A percentile compares a stretch with the other conserved stretches of the same genome.
Conservation (phyloP, 345 rosid genomes). For the Aquilaria malaccensis region DNA sequence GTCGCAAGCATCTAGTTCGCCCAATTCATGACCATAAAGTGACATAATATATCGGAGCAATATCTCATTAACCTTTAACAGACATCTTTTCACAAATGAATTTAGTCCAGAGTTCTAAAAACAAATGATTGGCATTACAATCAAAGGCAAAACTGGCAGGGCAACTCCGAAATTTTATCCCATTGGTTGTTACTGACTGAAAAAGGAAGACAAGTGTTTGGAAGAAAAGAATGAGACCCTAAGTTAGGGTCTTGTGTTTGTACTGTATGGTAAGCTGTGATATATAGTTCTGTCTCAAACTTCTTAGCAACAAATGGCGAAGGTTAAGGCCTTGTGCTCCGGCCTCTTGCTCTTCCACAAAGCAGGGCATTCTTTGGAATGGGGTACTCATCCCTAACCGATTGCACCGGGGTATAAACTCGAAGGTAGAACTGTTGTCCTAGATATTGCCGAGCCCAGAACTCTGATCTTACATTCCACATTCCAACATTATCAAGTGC, state of each 20-base stretch:
- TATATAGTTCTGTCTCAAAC: too few relatives aligned
- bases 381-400: conserved; percentile 65
- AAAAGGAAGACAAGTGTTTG: background rate
- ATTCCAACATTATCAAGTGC: conserved; percentile 87
- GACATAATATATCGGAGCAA: too few relatives aligned
- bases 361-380: conserved; percentile 71
- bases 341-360: conserved; percentile 60
- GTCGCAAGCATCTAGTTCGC: too few relatives aligned
- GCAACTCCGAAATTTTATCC: too few relatives aligned
- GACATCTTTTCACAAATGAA: too few relatives aligned
- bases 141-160: too few relatives aligned
- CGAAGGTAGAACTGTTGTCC: conserved; percentile 85
- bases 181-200: background rate
- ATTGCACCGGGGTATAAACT: conserved; percentile 45
- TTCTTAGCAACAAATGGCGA: background rate
- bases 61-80: too few relatives aligned
- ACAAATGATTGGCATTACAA: background rate
- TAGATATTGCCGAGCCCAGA: conserved; percentile 87
- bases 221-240: conserved; percentile 23
- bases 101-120: background rate
- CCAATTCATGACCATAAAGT: too few relatives aligned
- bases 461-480: conserved; percentile 90
- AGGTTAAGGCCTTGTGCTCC: conserved; percentile 16
- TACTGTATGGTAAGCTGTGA: background rate
- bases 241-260: conserved; percentile 10